phyloP scores from a whole-genome alignment of 768 basidiomycete species.

The Cantharellus anzutake region DNA sequence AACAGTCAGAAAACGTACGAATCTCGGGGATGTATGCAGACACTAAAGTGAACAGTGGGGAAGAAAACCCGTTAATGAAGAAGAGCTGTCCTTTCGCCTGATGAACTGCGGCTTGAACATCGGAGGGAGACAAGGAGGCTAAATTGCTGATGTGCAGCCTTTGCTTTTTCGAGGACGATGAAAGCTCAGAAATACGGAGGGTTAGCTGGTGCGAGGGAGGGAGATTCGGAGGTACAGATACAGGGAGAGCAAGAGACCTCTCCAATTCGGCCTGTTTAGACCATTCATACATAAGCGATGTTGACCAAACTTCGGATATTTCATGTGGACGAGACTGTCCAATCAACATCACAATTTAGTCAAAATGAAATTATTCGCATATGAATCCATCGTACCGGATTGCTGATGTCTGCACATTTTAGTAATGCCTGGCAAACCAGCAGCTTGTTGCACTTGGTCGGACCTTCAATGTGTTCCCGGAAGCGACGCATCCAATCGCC shows the following conservation, averaged over 20 bases:
- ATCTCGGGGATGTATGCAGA: constrained; percentile 14
- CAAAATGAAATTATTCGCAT: neutral
- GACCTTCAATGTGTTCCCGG: constrained; percentile 12
- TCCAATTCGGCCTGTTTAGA: constrained; percentile 75
- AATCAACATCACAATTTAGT: too few species aligned
- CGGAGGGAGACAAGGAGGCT: too few species aligned
- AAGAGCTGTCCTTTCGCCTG: constrained; percentile 76
- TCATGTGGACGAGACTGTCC: constrained; percentile 71
- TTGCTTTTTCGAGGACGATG: neutral
- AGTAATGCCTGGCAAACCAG: constrained; percentile 78
- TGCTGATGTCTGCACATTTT: constrained; percentile 97
- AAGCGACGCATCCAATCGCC: constrained; percentile 63
- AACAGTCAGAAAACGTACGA: neutral
- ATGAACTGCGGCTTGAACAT: too few species aligned
- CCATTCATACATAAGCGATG: constrained; percentile 82
- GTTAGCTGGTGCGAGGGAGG: neutral
- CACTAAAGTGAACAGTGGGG: constrained; percentile 65
- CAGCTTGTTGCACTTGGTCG: too few species aligned
- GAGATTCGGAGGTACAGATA: constrained; percentile 22
- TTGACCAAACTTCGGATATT: constrained; percentile 88
- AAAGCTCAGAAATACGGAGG: neutral
- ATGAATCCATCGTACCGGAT: constrained; percentile 49
- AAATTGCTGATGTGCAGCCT: too few species aligned
- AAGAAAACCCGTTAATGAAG: constrained; percentile 68
- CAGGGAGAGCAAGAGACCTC: constrained; percentile 49